Percentiles rank a stretch among this genome's conserved stretches.
Conservation (phyloP, 352 stramenopile genomes). For the Blastocystis sp. region DNA sequence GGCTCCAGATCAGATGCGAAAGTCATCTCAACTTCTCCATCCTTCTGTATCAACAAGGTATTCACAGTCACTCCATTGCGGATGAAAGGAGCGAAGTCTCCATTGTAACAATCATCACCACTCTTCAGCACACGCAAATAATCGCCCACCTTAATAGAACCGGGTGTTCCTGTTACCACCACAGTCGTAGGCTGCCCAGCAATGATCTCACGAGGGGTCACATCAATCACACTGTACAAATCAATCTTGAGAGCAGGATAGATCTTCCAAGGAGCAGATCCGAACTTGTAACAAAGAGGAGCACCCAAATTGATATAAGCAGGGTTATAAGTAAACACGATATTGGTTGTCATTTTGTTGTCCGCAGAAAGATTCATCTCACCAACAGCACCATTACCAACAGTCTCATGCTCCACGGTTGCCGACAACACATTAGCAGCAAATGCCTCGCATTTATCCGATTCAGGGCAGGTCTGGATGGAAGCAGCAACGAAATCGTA, state of each 20-base stretch:
- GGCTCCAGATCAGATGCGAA: background rate
- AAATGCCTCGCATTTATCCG: slow-evolving; percentile 11
- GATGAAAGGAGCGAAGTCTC: background rate
- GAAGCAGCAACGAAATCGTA: background rate
- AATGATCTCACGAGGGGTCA: slow-evolving; percentile 32
- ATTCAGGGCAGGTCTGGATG: background rate
- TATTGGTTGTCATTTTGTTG: background rate
- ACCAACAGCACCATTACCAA: slow-evolving; percentile 6
- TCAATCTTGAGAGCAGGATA: slow-evolving; percentile 29
- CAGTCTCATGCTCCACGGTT: background rate
- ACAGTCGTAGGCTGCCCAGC: background rate
- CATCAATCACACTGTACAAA: slow-evolving; percentile 11
- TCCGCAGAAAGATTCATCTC: background rate
- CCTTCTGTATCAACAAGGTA: background rate
- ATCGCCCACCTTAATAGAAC: background rate
- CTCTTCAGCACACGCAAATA: slow-evolving; percentile 36
- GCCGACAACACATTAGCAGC: background rate
- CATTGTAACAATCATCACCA: slow-evolving; percentile 43
- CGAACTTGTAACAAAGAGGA: slow-evolving; percentile 67
- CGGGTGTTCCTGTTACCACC: slow-evolving; percentile 11
- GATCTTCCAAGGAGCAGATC: slow-evolving; percentile 47
- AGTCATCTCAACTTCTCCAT: background rate
- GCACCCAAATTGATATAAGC: slow-evolving; percentile 29
- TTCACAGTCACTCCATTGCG: background rate
- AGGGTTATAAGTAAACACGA: slow-evolving; percentile 14